Base-by-base conservation (phyloP, 1,284 basidiomycete species). In the Ganoderma lucidum region DNA sequence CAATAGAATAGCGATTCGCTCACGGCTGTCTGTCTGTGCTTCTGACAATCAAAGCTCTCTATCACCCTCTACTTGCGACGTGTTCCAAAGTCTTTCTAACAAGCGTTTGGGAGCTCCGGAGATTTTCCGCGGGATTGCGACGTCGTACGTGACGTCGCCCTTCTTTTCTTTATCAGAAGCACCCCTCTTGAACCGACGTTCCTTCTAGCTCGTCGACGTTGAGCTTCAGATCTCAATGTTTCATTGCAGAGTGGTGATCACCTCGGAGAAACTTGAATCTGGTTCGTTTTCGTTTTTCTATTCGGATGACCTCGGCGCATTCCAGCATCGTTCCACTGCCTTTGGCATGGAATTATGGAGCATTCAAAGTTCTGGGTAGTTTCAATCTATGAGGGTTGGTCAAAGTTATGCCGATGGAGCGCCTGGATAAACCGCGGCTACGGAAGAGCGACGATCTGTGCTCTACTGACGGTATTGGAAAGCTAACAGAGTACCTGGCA, bases 1-100 rank as follows among this genome's bases (percentile, higher is more conserved):
- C 30, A 53, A 45, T 62, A 63, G 44, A 61, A 32, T 61, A 67
- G 44, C 12, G 28, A 45, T 66, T n/a, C 37, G n/a, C 65, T 30
- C 35, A 41, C 37, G 28, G 9, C 12, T 42, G 37, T 39, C 19
- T 61, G 2, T 63, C 45, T 53, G 28, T 48, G 3, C 28, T 37
- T 44, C 37, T 35, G 19, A 30, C n/a, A 56, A 30, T 56, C 53
- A 56, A 32, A 35, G 53, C 30, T 56, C 53, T 35, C 53, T 32
- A 35, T 35, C 53, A 2, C 53, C 14, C 32, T 55, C 17, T 56
- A 2, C 12, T 56, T 23, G 30, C 30, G 30, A 35, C 15, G 30
- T 32, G 53, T 32, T 63, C 8, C 42, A 5, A 42, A 28, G 28
- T n/a, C 30, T 41, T 30, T 56, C 30, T 56, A 30, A 30, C 53